Evolutionary conservation across 768 basidiomycete genomes (phyloP).

Genomic region (Leccinum fibrillosum): DNA sequence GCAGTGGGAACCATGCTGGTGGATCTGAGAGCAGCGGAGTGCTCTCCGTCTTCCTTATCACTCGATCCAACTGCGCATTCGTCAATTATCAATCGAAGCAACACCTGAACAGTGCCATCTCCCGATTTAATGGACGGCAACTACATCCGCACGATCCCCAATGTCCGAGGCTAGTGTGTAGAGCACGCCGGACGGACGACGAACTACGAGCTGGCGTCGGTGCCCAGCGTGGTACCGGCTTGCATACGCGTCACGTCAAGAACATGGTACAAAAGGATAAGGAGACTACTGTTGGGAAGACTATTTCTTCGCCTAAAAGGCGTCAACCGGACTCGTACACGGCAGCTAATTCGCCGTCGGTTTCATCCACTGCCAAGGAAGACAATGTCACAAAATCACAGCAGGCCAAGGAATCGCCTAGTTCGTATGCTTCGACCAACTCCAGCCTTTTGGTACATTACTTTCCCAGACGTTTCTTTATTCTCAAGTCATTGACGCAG

Average conservation of each 20-base stretch:
- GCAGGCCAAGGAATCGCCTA: slow-evolving; percentile 39
- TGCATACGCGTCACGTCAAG: slow-evolving; percentile 82
- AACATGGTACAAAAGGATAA: slow-evolving; percentile 46
- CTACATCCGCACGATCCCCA: slow-evolving; percentile 69
- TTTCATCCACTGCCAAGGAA: slow-evolving; percentile 36
- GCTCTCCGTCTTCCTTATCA: slow-evolving; percentile 85
- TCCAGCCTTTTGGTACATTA: slow-evolving; percentile 73
- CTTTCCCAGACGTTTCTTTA: slow-evolving; percentile 90
- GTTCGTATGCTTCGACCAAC: slow-evolving; percentile 75
- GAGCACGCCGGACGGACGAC: slow-evolving; percentile 76
- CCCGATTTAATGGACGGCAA: slow-evolving; percentile 65
- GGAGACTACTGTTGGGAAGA: slow-evolving; percentile 11
- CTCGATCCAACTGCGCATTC: slow-evolving; percentile 94
- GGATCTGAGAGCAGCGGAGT: slow-evolving; percentile 47
- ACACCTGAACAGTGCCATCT: slow-evolving; percentile 64
- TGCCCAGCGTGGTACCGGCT: slow-evolving; percentile 79
- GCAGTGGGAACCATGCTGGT: background rate
- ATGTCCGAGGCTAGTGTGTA: slow-evolving; percentile 80
- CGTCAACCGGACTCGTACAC: background rate
- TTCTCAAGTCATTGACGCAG: slow-evolving; percentile 83
- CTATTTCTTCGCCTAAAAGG: background rate
- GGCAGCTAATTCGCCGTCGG: slow-evolving; percentile 12
- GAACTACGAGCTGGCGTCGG: slow-evolving; percentile 89
- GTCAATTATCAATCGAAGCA: slow-evolving; percentile 75
- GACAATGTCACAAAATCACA: slow-evolving; percentile 28